Conservation (phyloP, 2,329 filamentous ascomycete species). For the Pseudocercospora fijiensis region DNA sequence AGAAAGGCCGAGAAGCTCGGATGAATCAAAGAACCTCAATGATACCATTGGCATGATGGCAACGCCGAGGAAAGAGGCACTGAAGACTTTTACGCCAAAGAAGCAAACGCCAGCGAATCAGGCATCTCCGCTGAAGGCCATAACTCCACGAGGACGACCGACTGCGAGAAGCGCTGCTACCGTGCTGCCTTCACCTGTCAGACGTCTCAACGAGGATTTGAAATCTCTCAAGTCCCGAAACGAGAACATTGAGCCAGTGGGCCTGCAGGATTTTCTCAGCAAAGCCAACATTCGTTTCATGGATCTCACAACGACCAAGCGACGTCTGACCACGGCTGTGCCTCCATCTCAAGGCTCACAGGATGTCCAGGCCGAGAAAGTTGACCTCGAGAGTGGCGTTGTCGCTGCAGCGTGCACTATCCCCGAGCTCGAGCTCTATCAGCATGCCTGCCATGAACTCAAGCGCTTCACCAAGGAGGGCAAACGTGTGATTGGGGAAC, state of each 20-base stretch:
- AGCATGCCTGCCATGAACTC: constrained; percentile 89
- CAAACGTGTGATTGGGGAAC: constrained; percentile 81
- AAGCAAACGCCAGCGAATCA: constrained; percentile 41
- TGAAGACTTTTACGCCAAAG: constrained; percentile 43
- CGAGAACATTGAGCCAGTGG: constrained; percentile 41
- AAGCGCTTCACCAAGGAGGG: constrained; percentile 97
- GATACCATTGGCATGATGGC: constrained; percentile 50
- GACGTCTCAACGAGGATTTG: constrained; percentile 34
- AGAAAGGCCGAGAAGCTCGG: constrained; percentile 21
- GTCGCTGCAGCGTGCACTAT: constrained; percentile 87
- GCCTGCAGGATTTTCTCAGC: constrained; percentile 88
- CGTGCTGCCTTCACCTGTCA: constrained; percentile 28
- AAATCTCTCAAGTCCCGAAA: constrained; percentile 21
- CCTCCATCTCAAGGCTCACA: constrained; percentile 44
- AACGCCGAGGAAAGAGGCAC: constrained; percentile 50
- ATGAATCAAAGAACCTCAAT: constrained; percentile 33
- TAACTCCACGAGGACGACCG: constrained; percentile 36
- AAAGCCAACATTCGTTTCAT: constrained; percentile 98
- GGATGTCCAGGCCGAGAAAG: constrained; percentile 36
- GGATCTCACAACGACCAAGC: constrained; percentile 95
- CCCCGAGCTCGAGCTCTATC: constrained; percentile 90
- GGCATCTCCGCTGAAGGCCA: constrained; percentile 43
- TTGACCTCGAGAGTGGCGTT: constrained; percentile 69
- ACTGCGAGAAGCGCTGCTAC: constrained; percentile 30
- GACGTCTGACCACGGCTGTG: constrained; percentile 74